phyloP scores from a whole-genome alignment of 2,329 filamentous ascomycete genomes.

The Penicillium hesseltinei region DNA sequence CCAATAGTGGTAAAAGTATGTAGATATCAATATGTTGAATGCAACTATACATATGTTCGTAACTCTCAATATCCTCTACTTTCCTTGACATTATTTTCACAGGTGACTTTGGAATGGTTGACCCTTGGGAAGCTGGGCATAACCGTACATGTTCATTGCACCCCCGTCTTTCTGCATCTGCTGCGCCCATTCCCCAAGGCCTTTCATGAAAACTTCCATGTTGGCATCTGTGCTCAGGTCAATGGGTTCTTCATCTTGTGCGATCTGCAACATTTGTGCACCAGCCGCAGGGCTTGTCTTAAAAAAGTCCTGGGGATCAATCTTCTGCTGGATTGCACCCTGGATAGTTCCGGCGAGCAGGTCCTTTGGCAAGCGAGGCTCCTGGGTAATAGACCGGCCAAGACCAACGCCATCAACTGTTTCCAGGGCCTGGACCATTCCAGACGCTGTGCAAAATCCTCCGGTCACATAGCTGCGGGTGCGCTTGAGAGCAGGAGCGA shows the following conservation, averaged over 20 bases:
- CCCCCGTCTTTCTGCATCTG: background rate
- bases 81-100: background rate
- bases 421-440: conserved; percentile 57
- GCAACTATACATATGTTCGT: background rate
- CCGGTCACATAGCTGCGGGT: conserved; percentile 53
- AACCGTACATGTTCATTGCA: background rate
- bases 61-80: background rate
- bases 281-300: conserved; percentile 52
- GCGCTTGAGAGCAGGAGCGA: conserved; percentile 43
- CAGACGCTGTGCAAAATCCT: conserved; percentile 55
- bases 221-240: conserved; percentile 14
- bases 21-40: background rate
- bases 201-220: background rate
- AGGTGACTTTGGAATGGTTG: background rate
- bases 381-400: conserved; percentile 53
- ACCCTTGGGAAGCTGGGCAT: background rate
- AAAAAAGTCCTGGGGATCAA: conserved; percentile 81
- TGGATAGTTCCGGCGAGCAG: conserved; percentile 36
- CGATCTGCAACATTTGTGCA: conserved; percentile 26
- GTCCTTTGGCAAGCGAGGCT: conserved; percentile 39
- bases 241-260: conserved; percentile 24
- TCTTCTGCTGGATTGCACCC: conserved; percentile 58
- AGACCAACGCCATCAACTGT: conserved; percentile 61
- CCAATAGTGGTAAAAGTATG: background rate
- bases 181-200: background rate